These are phyloP conservation scores for Fusarium sp. DNA, from an alignment of 2,329 filamentous ascomycete genomes.

Conservation along the genomic window DNA sequence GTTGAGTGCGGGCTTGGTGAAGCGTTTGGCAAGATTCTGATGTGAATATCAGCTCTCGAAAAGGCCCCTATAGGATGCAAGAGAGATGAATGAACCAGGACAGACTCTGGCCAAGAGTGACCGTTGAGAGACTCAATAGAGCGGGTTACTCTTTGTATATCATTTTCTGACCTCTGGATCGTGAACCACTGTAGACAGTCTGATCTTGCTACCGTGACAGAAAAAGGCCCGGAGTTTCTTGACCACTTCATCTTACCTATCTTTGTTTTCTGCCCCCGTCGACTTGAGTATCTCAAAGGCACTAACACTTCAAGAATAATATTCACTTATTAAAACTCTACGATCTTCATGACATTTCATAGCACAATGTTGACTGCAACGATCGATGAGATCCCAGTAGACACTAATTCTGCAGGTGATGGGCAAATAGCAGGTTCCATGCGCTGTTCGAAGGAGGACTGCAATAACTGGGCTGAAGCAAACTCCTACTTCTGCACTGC, in stretches of 20 bases:
- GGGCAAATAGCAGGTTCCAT: neutral
- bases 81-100: no score
- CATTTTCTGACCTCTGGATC: accelerated
- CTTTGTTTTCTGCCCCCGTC: no score
- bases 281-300: no score
- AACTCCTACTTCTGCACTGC: neutral
- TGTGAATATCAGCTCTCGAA: slow-evolving; percentile 4
- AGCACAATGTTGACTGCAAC: neutral
- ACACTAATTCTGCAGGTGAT: neutral
- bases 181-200: no score
- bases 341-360: neutral
- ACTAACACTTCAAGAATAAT: neutral
- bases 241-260: neutral
- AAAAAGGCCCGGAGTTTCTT: neutral
- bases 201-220: no score
- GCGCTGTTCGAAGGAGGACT: neutral
- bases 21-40: slow-evolving; percentile 41
- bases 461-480: neutral
- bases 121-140: accelerated
- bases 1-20: slow-evolving; percentile 45
- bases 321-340: neutral
- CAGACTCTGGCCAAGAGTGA: accelerated
- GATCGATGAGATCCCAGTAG: neutral
- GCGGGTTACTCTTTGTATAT: accelerated
- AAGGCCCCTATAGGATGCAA: neutral